Evolutionary conservation across 2,329 filamentous ascomycete genomes (phyloP), one percentile per base, ranked within the genome.

Genomic region (Didymella segeticola): DNA sequence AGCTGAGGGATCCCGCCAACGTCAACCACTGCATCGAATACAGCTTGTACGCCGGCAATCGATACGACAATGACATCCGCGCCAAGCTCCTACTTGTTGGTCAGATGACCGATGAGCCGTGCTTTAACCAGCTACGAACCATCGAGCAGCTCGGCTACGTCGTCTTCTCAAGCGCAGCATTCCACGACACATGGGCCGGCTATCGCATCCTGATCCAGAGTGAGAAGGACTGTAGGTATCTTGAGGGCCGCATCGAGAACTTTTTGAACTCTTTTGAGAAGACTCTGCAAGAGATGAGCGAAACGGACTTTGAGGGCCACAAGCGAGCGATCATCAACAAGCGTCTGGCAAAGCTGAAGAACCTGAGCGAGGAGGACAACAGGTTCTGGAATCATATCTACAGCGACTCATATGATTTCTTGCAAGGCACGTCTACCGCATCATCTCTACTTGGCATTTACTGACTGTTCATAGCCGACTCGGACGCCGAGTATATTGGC

Each of bases 121-220:
- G 89, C 8, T 99, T 98, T 70, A 91, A 99, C 75, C 92, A 96
- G 73, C 82, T 99, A 7, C 86, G 95, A 43, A 98, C 95, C 36
- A 97, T 98, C 76, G 93, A 99, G 74, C 93, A 99, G 76, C 87
- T 99, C 6, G 95, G 95, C 11, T 99, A 99, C 66, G 90, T 99
- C 47, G 93, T 99, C 0, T 96, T 93, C 76, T 93, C 90, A 42
- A 90, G 91, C 23, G 82, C 86, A 31, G 83, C 84, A 46, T 86
- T 89, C 49, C 79, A 86, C n/a, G 92, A 89, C 0, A 93, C 89
- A 0, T 88, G 91, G 66, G 70, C 74, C 1, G 91, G 90, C 1
- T 95, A 95, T 75, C 85, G 93, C 5, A 89, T 99, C 60, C 84
- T 98, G 57, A 91, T 99, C 25, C 95, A 99, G 78, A 96, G 91